phyloP scores from a whole-genome alignment of 2,329 filamentous ascomycete species.

The Periconia sp. region DNA sequence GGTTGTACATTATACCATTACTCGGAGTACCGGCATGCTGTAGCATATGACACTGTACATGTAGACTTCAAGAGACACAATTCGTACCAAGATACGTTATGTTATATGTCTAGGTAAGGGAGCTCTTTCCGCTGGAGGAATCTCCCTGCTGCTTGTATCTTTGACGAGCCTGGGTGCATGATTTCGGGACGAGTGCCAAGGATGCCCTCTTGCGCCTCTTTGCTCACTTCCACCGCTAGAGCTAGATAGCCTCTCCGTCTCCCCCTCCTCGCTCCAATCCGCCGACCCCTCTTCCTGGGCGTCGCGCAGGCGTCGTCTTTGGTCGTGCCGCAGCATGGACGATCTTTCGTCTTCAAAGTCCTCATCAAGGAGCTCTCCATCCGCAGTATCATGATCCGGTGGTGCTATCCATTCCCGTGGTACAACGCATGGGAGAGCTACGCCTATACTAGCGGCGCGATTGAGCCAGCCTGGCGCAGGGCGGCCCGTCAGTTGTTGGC shows the following conservation, averaged over 20 bases:
- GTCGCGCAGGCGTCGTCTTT: conserved; percentile 34
- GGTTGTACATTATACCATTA: conserved; percentile 30
- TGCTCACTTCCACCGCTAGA: conserved; percentile 38
- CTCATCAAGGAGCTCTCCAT: conserved; percentile 71
- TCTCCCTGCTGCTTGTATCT: conserved; percentile 49
- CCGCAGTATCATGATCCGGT: conserved; percentile 75
- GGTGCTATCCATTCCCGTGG: conserved; percentile 82
- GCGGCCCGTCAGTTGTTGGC: conserved; percentile 72
- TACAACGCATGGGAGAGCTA: conserved; percentile 81
- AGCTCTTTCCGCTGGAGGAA: conserved; percentile 54
- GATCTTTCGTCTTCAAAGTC: conserved; percentile 62
- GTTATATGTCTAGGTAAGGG: conserved; percentile 48
- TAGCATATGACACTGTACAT: conserved; percentile 13
- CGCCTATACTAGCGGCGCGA: conserved; percentile 80
- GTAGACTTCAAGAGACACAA: conserved; percentile 4
- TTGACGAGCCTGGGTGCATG: conserved; percentile 41
- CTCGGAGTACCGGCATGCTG: conserved; percentile 19
- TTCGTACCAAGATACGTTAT: conserved; percentile 26
- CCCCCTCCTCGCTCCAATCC: conserved; percentile 32
- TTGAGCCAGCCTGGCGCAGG: conserved; percentile 79
- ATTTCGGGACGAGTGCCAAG: conserved; percentile 35
- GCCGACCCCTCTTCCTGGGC: conserved; percentile 31
- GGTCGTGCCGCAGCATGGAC: conserved; percentile 61
- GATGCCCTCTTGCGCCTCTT: conserved; percentile 41
- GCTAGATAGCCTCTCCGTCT: conserved; percentile 32